These are phyloP conservation scores for Linanthus parryae DNA, from an alignment of 148 eudicot species.

Conservation along the genomic window DNA sequence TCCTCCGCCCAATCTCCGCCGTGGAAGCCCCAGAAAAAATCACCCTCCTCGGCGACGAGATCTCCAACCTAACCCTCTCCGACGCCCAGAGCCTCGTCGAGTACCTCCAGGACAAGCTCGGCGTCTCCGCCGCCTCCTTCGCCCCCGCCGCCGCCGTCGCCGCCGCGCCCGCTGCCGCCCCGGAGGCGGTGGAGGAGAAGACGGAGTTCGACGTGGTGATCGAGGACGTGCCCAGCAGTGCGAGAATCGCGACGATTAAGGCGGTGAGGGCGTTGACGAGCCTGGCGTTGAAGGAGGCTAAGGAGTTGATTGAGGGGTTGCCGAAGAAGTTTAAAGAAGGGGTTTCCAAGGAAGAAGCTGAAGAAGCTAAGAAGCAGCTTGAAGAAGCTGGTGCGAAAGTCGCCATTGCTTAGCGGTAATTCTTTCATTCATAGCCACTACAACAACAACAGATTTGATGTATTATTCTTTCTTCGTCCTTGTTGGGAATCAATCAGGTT, in stretches of 20 bases:
- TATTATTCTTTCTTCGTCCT: too few relatives aligned
- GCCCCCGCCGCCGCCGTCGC: constrained; percentile 47
- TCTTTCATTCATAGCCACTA: too few relatives aligned
- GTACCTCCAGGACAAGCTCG: constrained; percentile 80
- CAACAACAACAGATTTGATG: too few relatives aligned
- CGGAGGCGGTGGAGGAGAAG: constrained; percentile 67
- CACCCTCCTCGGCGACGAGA: constrained; percentile 48
- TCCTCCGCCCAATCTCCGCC: constrained; percentile 69
- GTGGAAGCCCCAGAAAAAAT: constrained; percentile 67
- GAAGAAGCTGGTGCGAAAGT: constrained; percentile 91
- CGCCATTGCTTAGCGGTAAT: constrained; percentile 48
- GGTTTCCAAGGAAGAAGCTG: constrained; percentile 74
- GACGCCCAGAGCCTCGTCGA: constrained; percentile 82
- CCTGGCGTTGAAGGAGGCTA: constrained; percentile 81
- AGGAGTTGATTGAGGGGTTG: constrained; percentile 78
- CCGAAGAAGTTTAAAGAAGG: constrained; percentile 91
- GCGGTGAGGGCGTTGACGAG: constrained; percentile 80
- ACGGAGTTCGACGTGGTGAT: constrained; percentile 87
- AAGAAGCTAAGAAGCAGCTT: constrained; percentile 82
- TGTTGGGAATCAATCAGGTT: too few relatives aligned
- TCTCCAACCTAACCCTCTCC: constrained; percentile 63
- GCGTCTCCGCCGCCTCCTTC: constrained; percentile 79
- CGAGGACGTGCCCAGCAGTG: constrained; percentile 74
- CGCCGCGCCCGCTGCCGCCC: constrained; percentile 25
- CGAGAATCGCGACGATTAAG: constrained; percentile 84